Evolutionary conservation across 106 monocot species (phyloP), one percentile per base, ranked within the genome.

Genomic region (Ottelia alismoides): DNA sequence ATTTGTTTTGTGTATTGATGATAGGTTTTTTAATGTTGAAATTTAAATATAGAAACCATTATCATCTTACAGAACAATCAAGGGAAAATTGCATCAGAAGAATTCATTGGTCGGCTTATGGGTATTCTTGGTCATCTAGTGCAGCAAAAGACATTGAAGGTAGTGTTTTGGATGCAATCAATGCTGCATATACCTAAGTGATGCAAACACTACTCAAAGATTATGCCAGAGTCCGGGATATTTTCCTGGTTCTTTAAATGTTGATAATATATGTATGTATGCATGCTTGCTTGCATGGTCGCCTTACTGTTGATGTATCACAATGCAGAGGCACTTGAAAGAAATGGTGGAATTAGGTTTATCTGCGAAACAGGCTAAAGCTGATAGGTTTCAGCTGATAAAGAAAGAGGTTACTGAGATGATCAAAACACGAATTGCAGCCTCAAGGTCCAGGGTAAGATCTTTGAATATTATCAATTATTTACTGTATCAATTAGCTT

Each of bases 291-390:
- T n/a, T n/a, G n/a, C n/a, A n/a, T n/a, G n/a, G n/a, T n/a, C n/a
- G n/a, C n/a, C n/a, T n/a, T n/a, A n/a, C n/a, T n/a, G n/a, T n/a
- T n/a, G n/a, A n/a, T n/a, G n/a, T n/a, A n/a, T n/a, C n/a, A n/a
- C n/a, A n/a, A n/a, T n/a, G n/a, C 72, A 94, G 93, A 94, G 88
- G 62, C 81, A 88, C 47, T 71, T 96, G 78, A 88, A 71, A 64
- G 88, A 85, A 55, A 81, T 96, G 88, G 76, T 96, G 63, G 78
- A 85, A 78, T 55, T 70, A 73, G 84, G 94, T 55, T 62, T 85
- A n/a, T 84, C 80, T 45, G 84, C 84, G 55, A 94, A 94, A 57
- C 88, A 80, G 50, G 67, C 72, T 62, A 96, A 88, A 56, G 68
- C 63, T 63, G 78, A 79, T 61, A 81, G 68, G 64, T 79, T 88